Percentiles rank a stretch among this genome's conserved stretches.
Evolutionary conservation across 257 asterid species (phyloP).

Genomic region (Solanum pinnatisectum): DNA sequence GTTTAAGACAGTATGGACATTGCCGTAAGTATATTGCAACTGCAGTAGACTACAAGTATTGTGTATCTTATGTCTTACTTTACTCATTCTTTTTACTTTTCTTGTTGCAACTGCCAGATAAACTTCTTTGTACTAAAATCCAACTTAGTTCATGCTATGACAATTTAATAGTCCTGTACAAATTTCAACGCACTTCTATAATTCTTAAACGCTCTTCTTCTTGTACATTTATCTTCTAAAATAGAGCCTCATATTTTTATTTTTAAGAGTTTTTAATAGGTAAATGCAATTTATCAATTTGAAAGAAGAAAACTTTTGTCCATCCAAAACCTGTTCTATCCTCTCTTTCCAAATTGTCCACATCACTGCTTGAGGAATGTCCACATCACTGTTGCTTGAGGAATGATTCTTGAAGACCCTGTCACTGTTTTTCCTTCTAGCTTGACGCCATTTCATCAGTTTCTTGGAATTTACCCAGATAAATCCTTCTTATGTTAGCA

Average conservation of each 20-base stretch:
- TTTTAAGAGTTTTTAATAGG: background rate
- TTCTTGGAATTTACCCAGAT: background rate
- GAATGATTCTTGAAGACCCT: background rate
- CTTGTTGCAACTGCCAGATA: background rate
- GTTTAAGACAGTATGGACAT: constrained; percentile 63
- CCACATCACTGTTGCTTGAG: background rate
- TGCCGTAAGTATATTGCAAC: constrained; percentile 55
- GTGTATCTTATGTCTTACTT: background rate
- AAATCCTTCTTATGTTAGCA: background rate
- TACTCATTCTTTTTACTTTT: background rate
- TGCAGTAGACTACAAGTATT: background rate
- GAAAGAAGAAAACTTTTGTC: background rate
- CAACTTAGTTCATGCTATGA: background rate
- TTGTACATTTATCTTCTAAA: background rate
- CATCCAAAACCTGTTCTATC: background rate
- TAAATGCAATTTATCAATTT: background rate
- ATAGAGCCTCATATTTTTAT: background rate
- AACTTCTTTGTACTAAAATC: background rate
- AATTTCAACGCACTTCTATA: background rate
- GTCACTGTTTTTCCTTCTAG: background rate
- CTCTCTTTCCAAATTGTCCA: background rate
- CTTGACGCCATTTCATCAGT: background rate
- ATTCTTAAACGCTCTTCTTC: background rate
- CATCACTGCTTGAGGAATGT: background rate
- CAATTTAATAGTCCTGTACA: background rate